These are phyloP conservation scores for Halophytophthora polymorphica DNA, from an alignment of 352 stramenopile genomes.

Conservation along the genomic window DNA sequence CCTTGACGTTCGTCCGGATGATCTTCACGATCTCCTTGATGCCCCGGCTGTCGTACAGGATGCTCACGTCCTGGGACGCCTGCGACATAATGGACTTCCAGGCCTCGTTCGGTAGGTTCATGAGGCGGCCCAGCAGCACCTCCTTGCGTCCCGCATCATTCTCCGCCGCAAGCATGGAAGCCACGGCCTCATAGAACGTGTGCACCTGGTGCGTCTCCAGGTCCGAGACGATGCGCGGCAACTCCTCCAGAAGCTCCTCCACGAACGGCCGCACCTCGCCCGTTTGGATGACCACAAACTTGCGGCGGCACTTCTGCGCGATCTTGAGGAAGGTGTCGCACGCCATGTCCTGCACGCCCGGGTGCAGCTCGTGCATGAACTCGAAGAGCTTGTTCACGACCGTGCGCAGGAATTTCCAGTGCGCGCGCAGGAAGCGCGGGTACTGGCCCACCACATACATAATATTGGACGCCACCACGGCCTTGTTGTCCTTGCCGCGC, in stretches of 20 bases:
- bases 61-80: conserved; percentile 69
- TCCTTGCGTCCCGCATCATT: conserved; percentile 83
- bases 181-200: conserved; percentile 99
- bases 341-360: conserved; percentile 99
- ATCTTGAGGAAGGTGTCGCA: conserved; percentile 99
- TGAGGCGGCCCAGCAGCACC: conserved; percentile 91
- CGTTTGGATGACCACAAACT: conserved; percentile 97
- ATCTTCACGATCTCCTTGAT: conserved; percentile 97
- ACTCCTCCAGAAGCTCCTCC: conserved; percentile 93
- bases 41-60: conserved; percentile 68
- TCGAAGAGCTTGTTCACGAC: conserved; percentile 99
- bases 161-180: conserved; percentile 81
- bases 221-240: conserved; percentile 96
- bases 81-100: conserved; percentile 88
- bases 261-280: conserved; percentile 95
- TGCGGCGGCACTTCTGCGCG: conserved; percentile 95
- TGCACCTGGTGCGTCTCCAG: conserved; percentile 99
- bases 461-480: conserved; percentile 99
- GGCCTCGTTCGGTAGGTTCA: conserved; percentile 94
- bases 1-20: conserved; percentile 96
- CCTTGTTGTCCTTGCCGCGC: conserved; percentile 99
- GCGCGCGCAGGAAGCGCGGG: conserved; percentile 97
- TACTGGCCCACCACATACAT: conserved; percentile 99
- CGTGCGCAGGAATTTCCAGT: conserved; percentile 99
- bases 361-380: conserved; percentile 99